These are phyloP conservation scores for Boletus insuetus DNA, from an alignment of 768 basidiomycete species.

Conservation along the genomic window DNA sequence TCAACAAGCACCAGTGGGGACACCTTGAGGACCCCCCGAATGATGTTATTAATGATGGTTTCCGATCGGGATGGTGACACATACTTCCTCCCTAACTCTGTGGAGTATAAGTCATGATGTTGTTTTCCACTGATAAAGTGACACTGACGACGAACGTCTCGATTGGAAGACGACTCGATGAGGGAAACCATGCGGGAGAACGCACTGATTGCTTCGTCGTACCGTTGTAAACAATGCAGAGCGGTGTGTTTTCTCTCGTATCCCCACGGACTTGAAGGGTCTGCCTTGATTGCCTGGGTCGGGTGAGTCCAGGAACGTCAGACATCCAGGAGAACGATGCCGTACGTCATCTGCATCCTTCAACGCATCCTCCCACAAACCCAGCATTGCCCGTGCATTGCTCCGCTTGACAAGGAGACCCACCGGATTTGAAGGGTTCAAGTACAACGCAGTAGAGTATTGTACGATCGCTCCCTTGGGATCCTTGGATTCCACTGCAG, in stretches of 20 bases:
- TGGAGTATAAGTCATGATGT: background rate
- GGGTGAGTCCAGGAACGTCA: background rate
- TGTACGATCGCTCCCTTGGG: too few species aligned
- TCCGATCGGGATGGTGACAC: background rate
- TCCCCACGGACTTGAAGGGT: background rate
- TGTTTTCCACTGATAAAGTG: accelerated
- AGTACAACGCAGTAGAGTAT: too few species aligned
- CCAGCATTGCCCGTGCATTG: too few species aligned
- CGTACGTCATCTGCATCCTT: constrained; percentile 14
- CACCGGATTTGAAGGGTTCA: too few species aligned
- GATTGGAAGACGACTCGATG: background rate
- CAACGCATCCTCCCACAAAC: constrained; percentile 11
- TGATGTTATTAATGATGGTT: background rate
- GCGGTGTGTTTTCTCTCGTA: constrained; percentile 2
- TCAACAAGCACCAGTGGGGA: background rate
- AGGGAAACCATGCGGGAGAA: background rate
- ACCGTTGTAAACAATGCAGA: background rate
- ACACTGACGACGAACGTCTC: background rate
- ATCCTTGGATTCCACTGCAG: too few species aligned
- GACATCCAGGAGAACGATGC: accelerated
- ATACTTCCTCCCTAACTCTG: background rate
- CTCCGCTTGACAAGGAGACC: too few species aligned
- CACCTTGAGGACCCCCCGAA: background rate
- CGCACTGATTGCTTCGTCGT: background rate
- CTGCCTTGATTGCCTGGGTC: background rate